Percentiles rank a stretch among this genome's conserved stretches.
These are phyloP conservation scores for Talaromyces islandicus DNA, from an alignment of 2,329 filamentous ascomycete species.

Conservation along the genomic window DNA sequence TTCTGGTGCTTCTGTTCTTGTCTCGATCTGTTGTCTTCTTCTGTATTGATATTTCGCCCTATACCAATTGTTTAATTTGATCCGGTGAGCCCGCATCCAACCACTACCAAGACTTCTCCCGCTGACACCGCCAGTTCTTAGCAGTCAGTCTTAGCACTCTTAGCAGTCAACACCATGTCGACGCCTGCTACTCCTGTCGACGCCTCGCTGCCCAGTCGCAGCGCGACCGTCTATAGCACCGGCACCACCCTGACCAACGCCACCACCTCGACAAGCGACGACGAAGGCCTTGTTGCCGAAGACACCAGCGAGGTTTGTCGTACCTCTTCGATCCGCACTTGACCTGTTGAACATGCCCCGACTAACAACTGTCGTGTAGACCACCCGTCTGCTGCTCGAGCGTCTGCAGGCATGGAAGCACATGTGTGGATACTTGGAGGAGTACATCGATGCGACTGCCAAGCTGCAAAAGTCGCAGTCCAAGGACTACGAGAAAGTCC, in stretches of 20 bases:
- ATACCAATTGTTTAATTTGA: background rate
- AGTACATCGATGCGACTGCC: constrained; percentile 78
- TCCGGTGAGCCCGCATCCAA: background rate
- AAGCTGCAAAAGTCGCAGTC: constrained; percentile 78
- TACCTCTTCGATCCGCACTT: too few relatives aligned
- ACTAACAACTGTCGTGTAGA: constrained; percentile 43
- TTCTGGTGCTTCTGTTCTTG: too few relatives aligned
- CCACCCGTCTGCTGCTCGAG: constrained; percentile 75
- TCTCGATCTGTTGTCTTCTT: background rate
- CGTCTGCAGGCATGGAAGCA: constrained; percentile 95
- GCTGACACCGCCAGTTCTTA: background rate
- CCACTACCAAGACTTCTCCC: background rate
- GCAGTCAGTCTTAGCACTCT: too few relatives aligned
- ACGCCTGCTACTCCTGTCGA: background rate
- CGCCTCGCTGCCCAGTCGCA: constrained; percentile 26
- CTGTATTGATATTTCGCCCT: background rate
- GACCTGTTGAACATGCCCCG: background rate
- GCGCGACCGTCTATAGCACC: constrained; percentile 26
- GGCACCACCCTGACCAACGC: constrained; percentile 24
- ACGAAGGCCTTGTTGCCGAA: constrained; percentile 35
- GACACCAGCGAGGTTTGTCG: constrained; percentile 38
- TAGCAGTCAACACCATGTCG: constrained; percentile 4
- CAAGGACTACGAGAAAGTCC: constrained; percentile 90
- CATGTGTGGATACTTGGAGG: constrained; percentile 82
- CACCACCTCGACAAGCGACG: constrained; percentile 29